phyloP scores from a whole-genome alignment of 176 grass and related monocot species.

The Carex myosuroides region DNA sequence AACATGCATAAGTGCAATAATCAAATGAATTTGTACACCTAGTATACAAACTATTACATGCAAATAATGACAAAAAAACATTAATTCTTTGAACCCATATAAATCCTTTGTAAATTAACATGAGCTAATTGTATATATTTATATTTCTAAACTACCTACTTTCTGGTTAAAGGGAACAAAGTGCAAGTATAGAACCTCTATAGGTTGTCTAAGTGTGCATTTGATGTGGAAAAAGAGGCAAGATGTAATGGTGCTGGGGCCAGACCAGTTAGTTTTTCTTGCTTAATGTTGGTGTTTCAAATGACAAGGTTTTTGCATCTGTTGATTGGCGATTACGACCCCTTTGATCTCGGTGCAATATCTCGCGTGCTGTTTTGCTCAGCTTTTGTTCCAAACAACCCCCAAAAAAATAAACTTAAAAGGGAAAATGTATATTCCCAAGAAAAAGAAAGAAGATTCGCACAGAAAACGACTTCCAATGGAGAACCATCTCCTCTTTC shows the following conservation, averaged over 20 bases:
- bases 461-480: slow-evolving; percentile 29
- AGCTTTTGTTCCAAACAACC: slow-evolving; percentile 30
- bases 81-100: neutral
- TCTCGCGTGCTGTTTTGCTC: slow-evolving; percentile 28
- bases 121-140: neutral
- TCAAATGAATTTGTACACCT: neutral
- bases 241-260: slow-evolving; percentile 13
- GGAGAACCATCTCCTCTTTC: slow-evolving; percentile 40
- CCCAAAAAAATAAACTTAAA: neutral
- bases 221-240: neutral
- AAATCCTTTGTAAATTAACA: neutral
- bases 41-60: neutral
- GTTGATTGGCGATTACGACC: slow-evolving; percentile 12
- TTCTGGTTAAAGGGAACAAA: neutral
- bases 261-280: slow-evolving; percentile 1
- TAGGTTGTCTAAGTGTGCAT: neutral
- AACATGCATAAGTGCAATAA: neutral
- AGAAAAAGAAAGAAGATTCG: slow-evolving; percentile 54
- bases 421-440: slow-evolving; percentile 41
- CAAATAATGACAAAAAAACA: neutral
- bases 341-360: slow-evolving; percentile 11
- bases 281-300: slow-evolving; percentile 21
- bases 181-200: neutral
- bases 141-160: neutral
- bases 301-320: slow-evolving; percentile 22